Percentiles rank a stretch among this genome's conserved stretches.
Evolutionary conservation across 192 early-diverging fungal species (phyloP).

Genomic region (Backusella tarrabulga): DNA sequence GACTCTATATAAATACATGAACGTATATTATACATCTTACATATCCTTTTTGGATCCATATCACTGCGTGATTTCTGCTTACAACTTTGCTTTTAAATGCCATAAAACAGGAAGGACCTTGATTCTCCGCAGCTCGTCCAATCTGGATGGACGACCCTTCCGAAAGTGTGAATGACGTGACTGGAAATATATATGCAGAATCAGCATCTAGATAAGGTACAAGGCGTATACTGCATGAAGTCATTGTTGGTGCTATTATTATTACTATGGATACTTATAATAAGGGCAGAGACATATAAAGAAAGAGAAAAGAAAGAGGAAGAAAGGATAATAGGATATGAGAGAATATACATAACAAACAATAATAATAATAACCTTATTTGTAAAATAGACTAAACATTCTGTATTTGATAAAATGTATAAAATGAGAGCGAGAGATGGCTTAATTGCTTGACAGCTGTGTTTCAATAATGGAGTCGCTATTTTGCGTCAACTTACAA

Average conservation of each 20-base stretch:
- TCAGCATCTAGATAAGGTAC: slow-evolving; percentile 54
- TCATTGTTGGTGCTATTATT: too few relatives aligned
- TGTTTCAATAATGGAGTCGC: not conserved
- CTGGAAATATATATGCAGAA: slow-evolving; percentile 51
- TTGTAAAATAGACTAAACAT: not conserved
- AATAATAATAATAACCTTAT: not conserved
- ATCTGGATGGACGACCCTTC: slow-evolving; percentile 31
- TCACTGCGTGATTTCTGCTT: slow-evolving; percentile 80
- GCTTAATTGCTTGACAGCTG: not conserved
- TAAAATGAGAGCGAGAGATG: not conserved
- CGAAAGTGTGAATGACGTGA: slow-evolving; percentile 41
- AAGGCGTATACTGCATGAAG: slow-evolving; percentile 39
- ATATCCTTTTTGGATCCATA: slow-evolving; percentile 66
- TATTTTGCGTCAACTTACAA: not conserved
- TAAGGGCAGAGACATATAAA: not conserved
- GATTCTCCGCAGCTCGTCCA: slow-evolving; percentile 32
- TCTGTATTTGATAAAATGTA: not conserved
- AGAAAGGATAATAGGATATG: not conserved
- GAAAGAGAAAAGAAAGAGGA: not conserved
- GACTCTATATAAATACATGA: not conserved
- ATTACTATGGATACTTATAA: too few relatives aligned
- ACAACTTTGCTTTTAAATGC: slow-evolving; percentile 85
- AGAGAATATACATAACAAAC: not conserved
- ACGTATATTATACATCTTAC: not conserved
- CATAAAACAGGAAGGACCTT: slow-evolving; percentile 48